These are phyloP conservation scores for Rachicladosporium sp. DNA, from an alignment of 2,329 filamentous ascomycete species.

Conservation along the genomic window DNA sequence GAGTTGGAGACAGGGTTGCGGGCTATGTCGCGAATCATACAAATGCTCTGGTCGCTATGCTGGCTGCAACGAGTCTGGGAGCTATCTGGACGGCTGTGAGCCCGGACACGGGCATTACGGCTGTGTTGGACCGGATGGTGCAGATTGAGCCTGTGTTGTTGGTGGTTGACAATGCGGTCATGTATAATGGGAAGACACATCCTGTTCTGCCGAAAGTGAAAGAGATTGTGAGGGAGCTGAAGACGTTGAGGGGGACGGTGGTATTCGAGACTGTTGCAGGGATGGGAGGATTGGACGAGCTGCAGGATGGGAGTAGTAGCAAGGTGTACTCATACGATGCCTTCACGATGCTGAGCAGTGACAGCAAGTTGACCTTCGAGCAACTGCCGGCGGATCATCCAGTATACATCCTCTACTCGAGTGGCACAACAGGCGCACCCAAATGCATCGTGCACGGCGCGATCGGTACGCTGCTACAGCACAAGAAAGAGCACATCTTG, in stretches of 20 bases:
- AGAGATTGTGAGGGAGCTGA: conserved; percentile 60
- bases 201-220: conserved; percentile 64
- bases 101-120: conserved; percentile 82
- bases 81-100: conserved; percentile 90
- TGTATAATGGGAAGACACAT: conserved; percentile 87
- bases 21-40: conserved; percentile 82
- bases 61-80: conserved; percentile 69
- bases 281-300: conserved; percentile 3
- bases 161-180: conserved; percentile 75
- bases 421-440: conserved; percentile 73
- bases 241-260: conserved; percentile 56
- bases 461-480: conserved; percentile 80
- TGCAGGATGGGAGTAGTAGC: neutral
- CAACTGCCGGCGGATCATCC: conserved; percentile 77
- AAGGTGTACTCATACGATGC: conserved; percentile 6
- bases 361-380: conserved; percentile 42
- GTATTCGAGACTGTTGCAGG: conserved; percentile 54
- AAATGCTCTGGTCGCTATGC: conserved; percentile 76
- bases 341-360: conserved; percentile 1
- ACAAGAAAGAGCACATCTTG: conserved; percentile 90
- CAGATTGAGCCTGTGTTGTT: conserved; percentile 76
- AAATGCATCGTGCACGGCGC: conserved; percentile 93
- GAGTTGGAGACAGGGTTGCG: conserved; percentile 48
- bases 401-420: conserved; percentile 87
- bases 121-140: conserved; percentile 72